Evolutionary conservation across 352 stramenopile species (phyloP).

Genomic region (Phytopythium vexans): DNA sequence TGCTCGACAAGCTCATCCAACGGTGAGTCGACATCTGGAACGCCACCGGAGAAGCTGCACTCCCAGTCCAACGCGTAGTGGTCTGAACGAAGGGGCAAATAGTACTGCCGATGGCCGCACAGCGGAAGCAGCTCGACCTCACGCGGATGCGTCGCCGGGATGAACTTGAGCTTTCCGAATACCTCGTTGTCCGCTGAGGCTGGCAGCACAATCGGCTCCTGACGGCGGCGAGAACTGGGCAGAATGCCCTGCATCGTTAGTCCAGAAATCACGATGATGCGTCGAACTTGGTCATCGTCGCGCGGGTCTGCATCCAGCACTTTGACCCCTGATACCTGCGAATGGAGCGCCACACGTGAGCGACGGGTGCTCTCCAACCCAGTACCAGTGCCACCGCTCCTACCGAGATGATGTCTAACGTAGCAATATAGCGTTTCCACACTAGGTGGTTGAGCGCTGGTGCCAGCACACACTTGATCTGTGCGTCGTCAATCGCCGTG

Average conservation of each 20-base stretch:
- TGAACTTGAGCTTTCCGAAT: constrained; percentile 28
- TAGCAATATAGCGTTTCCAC: constrained; percentile 27
- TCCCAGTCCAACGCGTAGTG: constrained; percentile 46
- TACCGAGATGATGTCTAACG: constrained; percentile 33
- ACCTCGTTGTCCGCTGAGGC: not conserved
- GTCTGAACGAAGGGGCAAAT: constrained; percentile 49
- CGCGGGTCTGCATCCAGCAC: constrained; percentile 13
- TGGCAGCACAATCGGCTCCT: constrained; percentile 13
- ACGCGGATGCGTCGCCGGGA: constrained; percentile 27
- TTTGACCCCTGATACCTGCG: constrained; percentile 28
- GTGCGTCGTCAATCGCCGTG: not conserved
- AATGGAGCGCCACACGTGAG: not conserved
- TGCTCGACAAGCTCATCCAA: constrained; percentile 22
- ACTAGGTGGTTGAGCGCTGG: constrained; percentile 35
- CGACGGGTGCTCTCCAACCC: not conserved
- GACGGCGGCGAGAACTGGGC: constrained; percentile 3
- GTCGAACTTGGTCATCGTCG: constrained; percentile 6
- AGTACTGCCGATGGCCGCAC: constrained; percentile 45
- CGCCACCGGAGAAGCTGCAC: constrained; percentile 25
- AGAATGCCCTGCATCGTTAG: not conserved
- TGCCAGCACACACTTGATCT: constrained; percentile 46
- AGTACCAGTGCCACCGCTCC: not conserved
- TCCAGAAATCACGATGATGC: constrained; percentile 16
- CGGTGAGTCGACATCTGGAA: constrained; percentile 22
- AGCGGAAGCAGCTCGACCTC: constrained; percentile 48